A percentile compares a stretch with the other conserved stretches of the same genome.
Evolutionary conservation across 2,329 filamentous ascomycete genomes (phyloP).

Genomic region (Fusarium miscanthi): DNA sequence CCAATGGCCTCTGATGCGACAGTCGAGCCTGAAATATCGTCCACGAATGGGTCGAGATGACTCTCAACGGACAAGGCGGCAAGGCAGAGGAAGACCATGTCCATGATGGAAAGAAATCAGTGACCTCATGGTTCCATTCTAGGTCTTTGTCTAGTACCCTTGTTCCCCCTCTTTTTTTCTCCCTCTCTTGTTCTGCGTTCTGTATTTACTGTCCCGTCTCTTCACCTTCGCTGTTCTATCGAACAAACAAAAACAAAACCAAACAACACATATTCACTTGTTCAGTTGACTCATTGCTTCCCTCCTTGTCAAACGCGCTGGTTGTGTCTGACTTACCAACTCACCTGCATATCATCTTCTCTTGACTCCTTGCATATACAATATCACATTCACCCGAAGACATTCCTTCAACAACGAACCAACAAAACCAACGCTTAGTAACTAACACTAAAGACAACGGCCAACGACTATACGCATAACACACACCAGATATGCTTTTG

Average conservation of each 20-base stretch:
- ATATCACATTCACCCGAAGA: background rate
- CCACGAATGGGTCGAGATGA: slow-evolving; percentile 32
- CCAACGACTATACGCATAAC: slow-evolving; percentile 5
- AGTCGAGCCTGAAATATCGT: slow-evolving; percentile 20
- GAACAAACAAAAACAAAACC: slow-evolving; percentile 30
- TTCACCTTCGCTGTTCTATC: slow-evolving; percentile 5
- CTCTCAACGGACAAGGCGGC: slow-evolving; percentile 17
- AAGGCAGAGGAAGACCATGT: background rate
- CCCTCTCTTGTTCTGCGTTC: slow-evolving; percentile 3
- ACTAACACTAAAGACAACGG: slow-evolving; percentile 5
- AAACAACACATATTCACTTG: slow-evolving; percentile 4
- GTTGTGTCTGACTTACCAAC: slow-evolving; percentile 31
- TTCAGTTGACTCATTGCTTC: slow-evolving; percentile 17
- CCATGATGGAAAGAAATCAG: slow-evolving; percentile 19
- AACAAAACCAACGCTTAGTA: slow-evolving; percentile 10
- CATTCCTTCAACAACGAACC: background rate
- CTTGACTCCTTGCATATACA: slow-evolving; percentile 12
- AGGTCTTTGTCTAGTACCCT: slow-evolving; percentile 23
- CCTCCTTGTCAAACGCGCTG: slow-evolving; percentile 28
- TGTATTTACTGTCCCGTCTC: slow-evolving; percentile 21
- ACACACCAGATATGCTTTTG: slow-evolving; percentile 30
- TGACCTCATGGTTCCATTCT: slow-evolving; percentile 27
- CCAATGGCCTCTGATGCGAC: slow-evolving; percentile 18
- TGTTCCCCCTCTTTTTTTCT: slow-evolving; percentile 6
- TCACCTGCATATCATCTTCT: background rate